A percentile compares a stretch with the other conserved stretches of the same genome.
Evolutionary conservation across 2,329 filamentous ascomycete genomes (phyloP).

Genomic region (Xylariaceae sp.): DNA sequence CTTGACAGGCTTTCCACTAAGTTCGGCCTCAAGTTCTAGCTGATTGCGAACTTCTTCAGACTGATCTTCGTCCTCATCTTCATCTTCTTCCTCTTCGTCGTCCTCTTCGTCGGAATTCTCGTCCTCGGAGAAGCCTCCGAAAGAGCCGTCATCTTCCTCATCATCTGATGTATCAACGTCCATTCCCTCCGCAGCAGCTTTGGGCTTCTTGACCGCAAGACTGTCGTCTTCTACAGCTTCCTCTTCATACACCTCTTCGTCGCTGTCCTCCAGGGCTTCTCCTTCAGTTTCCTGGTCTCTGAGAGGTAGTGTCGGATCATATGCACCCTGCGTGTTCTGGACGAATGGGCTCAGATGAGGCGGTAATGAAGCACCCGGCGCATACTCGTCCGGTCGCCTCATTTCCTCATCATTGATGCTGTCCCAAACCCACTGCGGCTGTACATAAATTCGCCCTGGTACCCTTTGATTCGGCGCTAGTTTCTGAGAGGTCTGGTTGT

Average conservation of each 20-base stretch:
- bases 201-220: conserved; percentile 48
- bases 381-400: conserved; percentile 85
- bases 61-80: conserved; percentile 66
- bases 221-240: conserved; percentile 50
- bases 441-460: conserved; percentile 90
- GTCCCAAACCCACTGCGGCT: conserved; percentile 99
- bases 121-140: conserved; percentile 59
- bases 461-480: conserved; percentile 72
- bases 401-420: conserved; percentile 91
- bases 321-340: conserved; percentile 82
- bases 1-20: conserved; percentile 70
- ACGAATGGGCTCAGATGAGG: conserved; percentile 97
- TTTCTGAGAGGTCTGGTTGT: conserved; percentile 68
- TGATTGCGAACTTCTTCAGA: conserved; percentile 75
- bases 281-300: conserved; percentile 88
- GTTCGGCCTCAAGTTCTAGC: conserved; percentile 90
- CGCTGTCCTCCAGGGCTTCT: conserved; percentile 77
- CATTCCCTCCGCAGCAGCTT: conserved; percentile 55
- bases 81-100: conserved; percentile 48
- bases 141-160: conserved; percentile 51
- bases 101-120: conserved; percentile 53
- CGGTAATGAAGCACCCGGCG: conserved; percentile 85
- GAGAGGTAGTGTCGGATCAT: conserved; percentile 86
- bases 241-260: conserved; percentile 57
- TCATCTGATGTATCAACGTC: conserved; percentile 58